Base-by-base conservation (phyloP, 1,284 basidiomycete genomes). In the Irpex lacteus region DNA sequence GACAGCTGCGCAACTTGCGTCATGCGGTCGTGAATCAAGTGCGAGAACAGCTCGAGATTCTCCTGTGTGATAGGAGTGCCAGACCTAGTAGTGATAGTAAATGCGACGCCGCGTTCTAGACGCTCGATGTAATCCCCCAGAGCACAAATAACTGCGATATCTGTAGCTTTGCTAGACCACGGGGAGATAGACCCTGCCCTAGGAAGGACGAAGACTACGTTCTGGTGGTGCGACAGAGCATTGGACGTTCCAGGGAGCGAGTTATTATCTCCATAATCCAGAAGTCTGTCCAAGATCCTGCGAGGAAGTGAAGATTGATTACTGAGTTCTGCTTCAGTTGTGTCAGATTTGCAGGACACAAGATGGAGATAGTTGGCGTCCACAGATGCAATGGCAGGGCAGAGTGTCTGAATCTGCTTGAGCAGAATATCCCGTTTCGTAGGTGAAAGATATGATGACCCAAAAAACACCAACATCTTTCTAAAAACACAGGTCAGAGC, bases 91-190 rank as follows among this genome's bases (percentile, higher is more conserved):
- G 78, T 78, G 76, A 98, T 80, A 62, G 90, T 80, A 75, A 88
- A 96, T 4, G 86, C 87, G 18, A 90, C 76, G 2, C 96, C 95
- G 26, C 96, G 88, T 75, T 98, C 97, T 64, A 98, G 78, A 55
- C 97, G 86, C 67, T 89, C 83, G 60, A 98, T 81, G 65, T 88
- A 80, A 4, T 79, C 74, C 7, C 82, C 85, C 5, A 98, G 85
- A 59, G 89, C 90, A 78, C 97, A 98, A 67, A 96, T 88, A 21
- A 81, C 78, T n/a, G 95, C 86, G 65, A 98, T 98, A 74, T 98
- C 96, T 1, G 96, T 98, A 2, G 97, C 97, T 78, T 98, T 98
- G 78, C 93, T 96, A 6, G 96, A 98, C 97, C 97, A 98, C 0
- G 97, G 94, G 19, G 92, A 94, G 73, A 95, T 90, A 38, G 91